Conservation (phyloP, 1,284 basidiomycete genomes). For the Salmacisia buchloeana region DNA sequence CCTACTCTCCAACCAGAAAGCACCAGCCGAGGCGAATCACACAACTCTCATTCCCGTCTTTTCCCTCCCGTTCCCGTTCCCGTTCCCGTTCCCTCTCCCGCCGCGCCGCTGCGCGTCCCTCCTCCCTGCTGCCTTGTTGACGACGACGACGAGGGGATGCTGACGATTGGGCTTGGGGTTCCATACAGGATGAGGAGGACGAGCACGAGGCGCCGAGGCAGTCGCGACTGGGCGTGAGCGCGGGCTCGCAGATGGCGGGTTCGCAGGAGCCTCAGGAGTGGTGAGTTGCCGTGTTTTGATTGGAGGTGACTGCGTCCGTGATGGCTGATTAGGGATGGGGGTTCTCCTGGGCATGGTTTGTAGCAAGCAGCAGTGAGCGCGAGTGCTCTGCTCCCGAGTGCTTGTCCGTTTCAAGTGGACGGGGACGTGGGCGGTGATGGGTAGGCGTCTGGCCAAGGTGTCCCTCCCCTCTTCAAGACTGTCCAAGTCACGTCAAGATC, state of each 20-base stretch:
- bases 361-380: conserved; percentile 7
- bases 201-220: conserved; percentile 45
- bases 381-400: neutral
- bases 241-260: conserved; percentile 30
- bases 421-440: no score
- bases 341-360: neutral
- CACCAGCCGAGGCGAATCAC: no score
- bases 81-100: neutral
- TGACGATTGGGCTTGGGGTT: no score
- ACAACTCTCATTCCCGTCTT: no score
- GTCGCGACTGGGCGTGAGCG: conserved; percentile 26
- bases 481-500: no score
- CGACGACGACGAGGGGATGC: no score
- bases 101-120: neutral
- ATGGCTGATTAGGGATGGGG: neutral
- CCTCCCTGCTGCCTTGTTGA: conserved; percentile 2
- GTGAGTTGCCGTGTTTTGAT: conserved; percentile 4
- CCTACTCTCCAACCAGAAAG: no score
- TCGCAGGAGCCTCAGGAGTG: conserved; percentile 41
- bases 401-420: neutral
- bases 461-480: no score
- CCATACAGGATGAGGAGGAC: conserved; percentile 44
- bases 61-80: neutral
- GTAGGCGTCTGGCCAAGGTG: no score
- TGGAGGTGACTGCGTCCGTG: conserved; percentile 9